phyloP scores from a whole-genome alignment of 78 protist species.

The Dictyostelium brefeldianum region DNA sequence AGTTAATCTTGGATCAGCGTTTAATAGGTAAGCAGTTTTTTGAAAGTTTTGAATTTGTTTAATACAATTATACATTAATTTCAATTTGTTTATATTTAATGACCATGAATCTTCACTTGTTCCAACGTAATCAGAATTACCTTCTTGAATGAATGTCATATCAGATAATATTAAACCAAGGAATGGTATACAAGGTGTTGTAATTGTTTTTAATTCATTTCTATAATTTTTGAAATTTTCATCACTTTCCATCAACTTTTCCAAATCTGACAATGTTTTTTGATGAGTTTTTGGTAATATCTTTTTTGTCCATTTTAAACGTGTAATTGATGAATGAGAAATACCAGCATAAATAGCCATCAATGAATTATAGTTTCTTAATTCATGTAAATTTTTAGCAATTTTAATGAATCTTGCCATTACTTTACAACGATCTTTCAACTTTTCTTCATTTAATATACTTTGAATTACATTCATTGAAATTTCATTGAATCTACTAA shows the following conservation, averaged over 20 bases:
- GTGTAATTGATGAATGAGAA: constrained; percentile 36
- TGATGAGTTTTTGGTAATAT: constrained; percentile 65
- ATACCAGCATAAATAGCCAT: constrained; percentile 81
- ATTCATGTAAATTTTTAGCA: constrained; percentile 58
- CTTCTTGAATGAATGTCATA: constrained; percentile 70
- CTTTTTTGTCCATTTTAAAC: constrained; percentile 68
- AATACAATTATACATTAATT: constrained; percentile 45
- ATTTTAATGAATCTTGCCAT: constrained; percentile 76
- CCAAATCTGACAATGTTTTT: constrained; percentile 48
- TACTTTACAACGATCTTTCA: constrained; percentile 75
- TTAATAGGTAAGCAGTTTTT: constrained; percentile 46
- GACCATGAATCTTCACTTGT: background rate
- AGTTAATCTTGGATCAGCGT: constrained; percentile 74
- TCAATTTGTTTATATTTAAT: constrained; percentile 36
- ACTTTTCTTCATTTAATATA: constrained; percentile 50
- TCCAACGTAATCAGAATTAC: constrained; percentile 50
- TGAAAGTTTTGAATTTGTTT: constrained; percentile 65
- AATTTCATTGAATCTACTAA: constrained; percentile 59
- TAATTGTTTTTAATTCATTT: constrained; percentile 56
- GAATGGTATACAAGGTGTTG: constrained; percentile 71
- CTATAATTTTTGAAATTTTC: constrained; percentile 73
- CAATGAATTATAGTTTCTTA: constrained; percentile 64
- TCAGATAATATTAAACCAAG: constrained; percentile 58
- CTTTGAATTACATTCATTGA: constrained; percentile 78
- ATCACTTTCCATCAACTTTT: constrained; percentile 62